Conservation (phyloP, 2,329 filamentous ascomycete species). For the Aspergillus nomiae region DNA sequence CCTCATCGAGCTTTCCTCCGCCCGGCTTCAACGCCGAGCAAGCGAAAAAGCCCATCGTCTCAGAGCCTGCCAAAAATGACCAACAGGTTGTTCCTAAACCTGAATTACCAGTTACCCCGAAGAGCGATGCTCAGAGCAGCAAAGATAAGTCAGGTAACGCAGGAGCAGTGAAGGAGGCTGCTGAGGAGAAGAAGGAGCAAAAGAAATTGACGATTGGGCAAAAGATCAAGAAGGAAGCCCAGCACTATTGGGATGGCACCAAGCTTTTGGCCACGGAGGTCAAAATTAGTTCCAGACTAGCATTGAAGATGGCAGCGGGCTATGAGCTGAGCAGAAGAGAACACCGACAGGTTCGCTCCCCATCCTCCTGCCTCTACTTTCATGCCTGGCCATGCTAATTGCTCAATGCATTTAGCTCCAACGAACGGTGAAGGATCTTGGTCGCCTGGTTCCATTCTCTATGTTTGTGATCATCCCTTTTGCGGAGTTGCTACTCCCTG, state of each 20-base stretch:
- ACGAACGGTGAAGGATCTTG: slow-evolving; percentile 91
- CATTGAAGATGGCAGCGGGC: slow-evolving; percentile 94
- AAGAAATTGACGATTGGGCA: slow-evolving; percentile 88
- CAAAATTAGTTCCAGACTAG: slow-evolving; percentile 86
- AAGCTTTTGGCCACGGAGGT: slow-evolving; percentile 92
- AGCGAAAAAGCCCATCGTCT: slow-evolving; percentile 79
- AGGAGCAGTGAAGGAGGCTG: slow-evolving; percentile 62
- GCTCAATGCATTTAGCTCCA: slow-evolving; percentile 57
- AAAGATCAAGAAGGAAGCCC: slow-evolving; percentile 90
- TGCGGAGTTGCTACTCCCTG: slow-evolving; percentile 85
- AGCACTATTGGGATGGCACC: slow-evolving; percentile 98
- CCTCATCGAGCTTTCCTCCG: slow-evolving; percentile 62
- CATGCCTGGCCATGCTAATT: slow-evolving; percentile 14
- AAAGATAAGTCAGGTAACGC: slow-evolving; percentile 62
- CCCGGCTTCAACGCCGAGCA: slow-evolving; percentile 89
- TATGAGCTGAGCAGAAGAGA: slow-evolving; percentile 96
- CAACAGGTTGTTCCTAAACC: slow-evolving; percentile 41
- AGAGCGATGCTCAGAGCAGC: slow-evolving; percentile 52
- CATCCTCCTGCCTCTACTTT: not conserved
- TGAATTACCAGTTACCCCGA: slow-evolving; percentile 43
- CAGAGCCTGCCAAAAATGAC: slow-evolving; percentile 50
- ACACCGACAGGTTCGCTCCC: slow-evolving; percentile 68
- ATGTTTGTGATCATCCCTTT: slow-evolving; percentile 97
- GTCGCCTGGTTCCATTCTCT: slow-evolving; percentile 89
- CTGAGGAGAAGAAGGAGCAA: slow-evolving; percentile 68